Conservation (phyloP, 257 asterid species). For the Apocynum venetum region DNA sequence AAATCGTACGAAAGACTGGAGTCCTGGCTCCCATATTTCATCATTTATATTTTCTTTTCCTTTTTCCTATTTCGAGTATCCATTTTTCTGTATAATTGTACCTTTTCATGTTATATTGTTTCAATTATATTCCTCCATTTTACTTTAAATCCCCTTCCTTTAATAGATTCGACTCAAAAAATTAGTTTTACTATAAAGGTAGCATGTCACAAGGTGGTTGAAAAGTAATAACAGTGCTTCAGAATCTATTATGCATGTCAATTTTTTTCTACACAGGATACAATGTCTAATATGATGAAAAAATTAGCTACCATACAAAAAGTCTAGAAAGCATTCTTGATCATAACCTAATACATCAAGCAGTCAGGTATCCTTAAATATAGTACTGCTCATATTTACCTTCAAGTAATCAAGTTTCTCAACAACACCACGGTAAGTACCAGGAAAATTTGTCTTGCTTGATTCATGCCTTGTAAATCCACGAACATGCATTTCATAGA, state of each 20-base stretch:
- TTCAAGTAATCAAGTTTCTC: conserved; percentile 91
- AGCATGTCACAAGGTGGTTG: background rate
- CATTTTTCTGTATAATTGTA: background rate
- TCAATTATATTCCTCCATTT: background rate
- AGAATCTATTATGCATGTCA: background rate
- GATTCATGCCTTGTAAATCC: conserved; percentile 93
- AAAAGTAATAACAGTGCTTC: background rate
- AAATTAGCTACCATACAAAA: background rate
- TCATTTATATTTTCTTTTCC: background rate
- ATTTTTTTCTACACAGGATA: background rate
- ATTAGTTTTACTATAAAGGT: background rate
- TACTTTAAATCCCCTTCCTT: background rate
- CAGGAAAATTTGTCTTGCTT: conserved; percentile 67
- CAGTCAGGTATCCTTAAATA: conserved; percentile 1
- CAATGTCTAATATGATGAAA: background rate
- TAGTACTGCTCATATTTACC: conserved; percentile 45
- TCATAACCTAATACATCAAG: background rate
- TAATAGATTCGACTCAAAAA: background rate
- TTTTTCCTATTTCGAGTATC: background rate
- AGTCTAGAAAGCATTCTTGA: background rate
- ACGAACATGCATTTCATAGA: conserved; percentile 97
- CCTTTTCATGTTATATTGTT: background rate
- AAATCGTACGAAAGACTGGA: background rate
- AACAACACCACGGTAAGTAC: conserved; percentile 81
- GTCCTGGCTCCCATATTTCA: background rate